Percentiles rank a stretch among this genome's conserved stretches.
phyloP scores from a whole-genome alignment of 2,329 filamentous ascomycete species.

The Arthrinium puccinioides region DNA sequence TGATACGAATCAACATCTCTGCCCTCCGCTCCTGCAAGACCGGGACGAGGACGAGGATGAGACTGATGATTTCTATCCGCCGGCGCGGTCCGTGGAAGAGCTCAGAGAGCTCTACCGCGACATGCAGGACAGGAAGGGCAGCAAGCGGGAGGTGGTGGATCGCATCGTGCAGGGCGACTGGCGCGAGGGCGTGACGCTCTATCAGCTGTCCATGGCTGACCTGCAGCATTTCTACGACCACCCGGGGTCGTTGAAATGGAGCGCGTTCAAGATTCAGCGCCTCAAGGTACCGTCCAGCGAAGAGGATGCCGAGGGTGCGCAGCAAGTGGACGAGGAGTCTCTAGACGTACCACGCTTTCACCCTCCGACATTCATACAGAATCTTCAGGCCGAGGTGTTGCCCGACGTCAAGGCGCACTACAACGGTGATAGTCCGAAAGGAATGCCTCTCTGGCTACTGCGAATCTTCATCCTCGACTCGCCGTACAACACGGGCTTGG shows the following conservation, averaged over 20 bases:
- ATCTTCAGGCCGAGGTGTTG: slow-evolving; percentile 65
- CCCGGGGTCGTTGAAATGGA: slow-evolving; percentile 57
- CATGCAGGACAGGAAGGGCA: slow-evolving; percentile 52
- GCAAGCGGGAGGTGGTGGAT: slow-evolving; percentile 55
- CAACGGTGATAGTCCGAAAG: slow-evolving; percentile 64
- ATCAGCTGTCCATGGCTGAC: slow-evolving; percentile 64
- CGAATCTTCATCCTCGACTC: slow-evolving; percentile 75
- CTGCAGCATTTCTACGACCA: slow-evolving; percentile 60
- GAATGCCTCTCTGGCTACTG: slow-evolving; percentile 64
- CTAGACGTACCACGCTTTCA: slow-evolving; percentile 64
- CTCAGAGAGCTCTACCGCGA: slow-evolving; percentile 59
- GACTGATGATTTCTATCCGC: slow-evolving; percentile 60
- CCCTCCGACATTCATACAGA: slow-evolving; percentile 70
- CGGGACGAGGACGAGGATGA: slow-evolving; percentile 45
- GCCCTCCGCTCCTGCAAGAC: slow-evolving; percentile 53
- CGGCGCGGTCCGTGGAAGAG: slow-evolving; percentile 56
- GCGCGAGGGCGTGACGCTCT: slow-evolving; percentile 56
- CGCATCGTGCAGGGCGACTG: slow-evolving; percentile 62
- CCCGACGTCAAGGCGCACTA: slow-evolving; percentile 81
- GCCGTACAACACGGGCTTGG: slow-evolving; percentile 62
- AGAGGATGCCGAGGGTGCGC: slow-evolving; percentile 28
- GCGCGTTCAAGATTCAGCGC: slow-evolving; percentile 50
- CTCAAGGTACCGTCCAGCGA: slow-evolving; percentile 33
- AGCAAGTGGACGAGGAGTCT: slow-evolving; percentile 36
- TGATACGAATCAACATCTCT: slow-evolving; percentile 52